A percentile compares a stretch with the other conserved stretches of the same genome.
These are phyloP conservation scores for Mortierella claussenii DNA, from an alignment of 192 early-diverging fungal species.

Conservation along the genomic window DNA sequence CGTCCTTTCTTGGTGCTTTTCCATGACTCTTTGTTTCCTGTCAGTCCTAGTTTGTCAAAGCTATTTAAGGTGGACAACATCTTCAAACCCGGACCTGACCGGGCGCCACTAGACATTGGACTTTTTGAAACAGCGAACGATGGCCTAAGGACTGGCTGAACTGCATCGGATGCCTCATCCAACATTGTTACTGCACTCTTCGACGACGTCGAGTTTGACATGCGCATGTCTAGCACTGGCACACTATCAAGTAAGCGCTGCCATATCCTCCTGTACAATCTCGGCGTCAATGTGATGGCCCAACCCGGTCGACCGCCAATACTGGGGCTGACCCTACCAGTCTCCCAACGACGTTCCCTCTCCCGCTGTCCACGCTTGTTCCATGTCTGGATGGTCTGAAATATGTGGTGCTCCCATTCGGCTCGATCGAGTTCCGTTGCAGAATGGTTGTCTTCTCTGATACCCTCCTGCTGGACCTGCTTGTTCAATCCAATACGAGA, in stretches of 20 bases:
- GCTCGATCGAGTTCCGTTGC: background rate
- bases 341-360: slow-evolving; percentile 9
- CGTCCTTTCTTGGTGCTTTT: too few species aligned
- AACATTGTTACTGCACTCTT: background rate
- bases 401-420: slow-evolving; percentile 20
- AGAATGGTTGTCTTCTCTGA: background rate
- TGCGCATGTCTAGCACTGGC: slow-evolving; percentile 17
- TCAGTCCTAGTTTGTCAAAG: slow-evolving; percentile 35
- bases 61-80: slow-evolving; percentile 23
- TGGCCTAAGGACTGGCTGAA: background rate
- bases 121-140: slow-evolving; percentile 24
- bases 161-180: background rate
- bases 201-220: background rate
- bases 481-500: slow-evolving; percentile 19
- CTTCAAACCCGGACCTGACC: background rate
- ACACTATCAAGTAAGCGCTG: slow-evolving; percentile 32
- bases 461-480: background rate
- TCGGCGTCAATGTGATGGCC: slow-evolving; percentile 11
- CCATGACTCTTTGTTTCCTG: background rate
- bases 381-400: slow-evolving; percentile 28
- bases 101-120: slow-evolving; percentile 8
- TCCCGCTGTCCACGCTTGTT: slow-evolving; percentile 17
- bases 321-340: slow-evolving; percentile 23
- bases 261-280: slow-evolving; percentile 47
- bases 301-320: slow-evolving; percentile 44